These are phyloP conservation scores for Leersia perrieri DNA, from an alignment of 176 grass and related monocot species.

Conservation along the genomic window DNA sequence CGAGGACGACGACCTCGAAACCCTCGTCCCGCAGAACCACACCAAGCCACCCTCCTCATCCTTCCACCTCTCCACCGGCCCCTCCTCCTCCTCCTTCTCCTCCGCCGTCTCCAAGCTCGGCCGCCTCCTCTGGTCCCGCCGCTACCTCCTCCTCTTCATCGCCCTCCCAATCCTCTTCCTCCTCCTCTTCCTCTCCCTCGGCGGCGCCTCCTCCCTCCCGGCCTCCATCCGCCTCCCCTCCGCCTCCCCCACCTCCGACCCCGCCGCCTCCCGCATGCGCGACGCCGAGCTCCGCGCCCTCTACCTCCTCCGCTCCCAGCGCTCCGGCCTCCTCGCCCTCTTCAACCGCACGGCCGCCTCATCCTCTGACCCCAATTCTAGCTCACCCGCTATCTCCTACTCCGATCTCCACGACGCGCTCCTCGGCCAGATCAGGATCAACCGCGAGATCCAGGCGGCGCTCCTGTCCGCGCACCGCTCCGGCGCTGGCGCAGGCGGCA, in stretches of 20 bases:
- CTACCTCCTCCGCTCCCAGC: conserved; percentile 80
- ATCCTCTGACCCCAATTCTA: conserved; percentile 16
- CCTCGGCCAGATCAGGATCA: conserved; percentile 74
- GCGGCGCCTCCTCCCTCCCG: conserved; percentile 45
- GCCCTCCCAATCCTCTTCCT: conserved; percentile 56
- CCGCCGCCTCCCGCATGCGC: conserved; percentile 58
- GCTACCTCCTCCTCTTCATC: conserved; percentile 57
- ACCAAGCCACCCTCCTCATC: conserved; percentile 38
- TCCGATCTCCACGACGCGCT: conserved; percentile 70
- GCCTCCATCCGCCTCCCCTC: conserved; percentile 51
- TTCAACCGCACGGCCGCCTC: conserved; percentile 59
- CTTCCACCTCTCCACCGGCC: conserved; percentile 27
- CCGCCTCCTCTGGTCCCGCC: conserved; percentile 49
- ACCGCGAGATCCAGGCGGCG: conserved; percentile 68
- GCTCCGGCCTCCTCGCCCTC: conserved; percentile 55
- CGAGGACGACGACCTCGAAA: conserved; percentile 87
- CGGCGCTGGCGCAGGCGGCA: conserved; percentile 8
- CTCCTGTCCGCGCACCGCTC: conserved; percentile 68
- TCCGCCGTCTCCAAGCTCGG: conserved; percentile 35
- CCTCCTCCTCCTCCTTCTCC: conserved; percentile 34
- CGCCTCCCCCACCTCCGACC: conserved; percentile 27
- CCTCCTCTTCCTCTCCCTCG: conserved; percentile 74
- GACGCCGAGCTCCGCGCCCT: conserved; percentile 81
- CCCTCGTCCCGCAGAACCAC: conserved; percentile 74
- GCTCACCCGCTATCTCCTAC: conserved; percentile 28